Evolutionary conservation across 371 early-diverging fungal genomes (phyloP), one percentile per base, ranked within the genome.

Genomic region (Apophysomyces trapeziformis): DNA sequence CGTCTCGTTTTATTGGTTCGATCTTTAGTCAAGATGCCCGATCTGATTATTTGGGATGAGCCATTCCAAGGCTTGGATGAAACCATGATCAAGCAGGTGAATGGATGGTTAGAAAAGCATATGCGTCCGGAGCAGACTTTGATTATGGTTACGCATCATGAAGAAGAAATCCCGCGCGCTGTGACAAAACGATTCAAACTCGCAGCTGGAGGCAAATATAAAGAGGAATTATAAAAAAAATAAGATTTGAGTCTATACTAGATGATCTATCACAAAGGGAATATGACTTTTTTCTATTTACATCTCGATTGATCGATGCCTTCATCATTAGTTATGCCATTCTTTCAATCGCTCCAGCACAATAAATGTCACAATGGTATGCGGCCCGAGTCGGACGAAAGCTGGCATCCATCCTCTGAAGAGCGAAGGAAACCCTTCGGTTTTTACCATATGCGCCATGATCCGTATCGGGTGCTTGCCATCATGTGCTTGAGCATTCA

Each of bases 351-450:
- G 88, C 69, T 95, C 95, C 18, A 95, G 81, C 21, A 93, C 87
- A 60, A 93, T 85, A 72, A 95, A 95, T 1, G 95, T 93, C 18
- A 94, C 85, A 47, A 94, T 89, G 26, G 95, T 94, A 66, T 95
- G 95, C 21, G 95, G 95, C 4, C 93, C 94, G 14, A 93, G 82
- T 61, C 94, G 83, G 56, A 89, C 74, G 73, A 90, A 93, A 12
- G 92, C 88, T 18, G 94, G 93, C 32, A 88, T 82, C 95, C 95
- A 95, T 38, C 97, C 97, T 77, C 93, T 93, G 71, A 94, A 93
- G 59, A 96, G 73, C 5, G 94, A 92, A 21, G 64, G n/a, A 0
- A 86, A 65, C 1, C 97, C 97, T 80, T 96, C 97, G 3, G 77
- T 75, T 38, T 72, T 68, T 6, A 84, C 73, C 72, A 92, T 92